phyloP scores from a whole-genome alignment of 2,329 filamentous ascomycete species.

The Fusarium bulbicola region DNA sequence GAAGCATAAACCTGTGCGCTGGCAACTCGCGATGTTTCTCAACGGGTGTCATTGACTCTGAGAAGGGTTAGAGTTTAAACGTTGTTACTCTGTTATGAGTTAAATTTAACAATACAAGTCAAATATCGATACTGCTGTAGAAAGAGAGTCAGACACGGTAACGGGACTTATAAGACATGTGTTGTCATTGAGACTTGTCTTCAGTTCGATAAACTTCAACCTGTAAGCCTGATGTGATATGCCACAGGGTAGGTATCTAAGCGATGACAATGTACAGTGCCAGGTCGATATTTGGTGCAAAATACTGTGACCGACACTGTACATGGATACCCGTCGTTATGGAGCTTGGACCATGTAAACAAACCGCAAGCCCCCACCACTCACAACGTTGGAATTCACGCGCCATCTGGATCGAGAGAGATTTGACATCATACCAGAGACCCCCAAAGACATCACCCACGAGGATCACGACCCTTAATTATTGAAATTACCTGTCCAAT shows the following conservation, averaged over 20 bases:
- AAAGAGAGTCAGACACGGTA: neutral
- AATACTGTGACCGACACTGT: conserved; percentile 8
- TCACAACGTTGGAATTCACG: conserved; percentile 32
- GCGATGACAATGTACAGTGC: neutral
- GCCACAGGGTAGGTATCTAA: conserved; percentile 1
- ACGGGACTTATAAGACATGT: neutral
- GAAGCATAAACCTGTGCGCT: too few species aligned
- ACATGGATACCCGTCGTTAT: conserved; percentile 24
- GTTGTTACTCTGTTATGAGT: neutral
- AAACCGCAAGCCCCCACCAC: conserved; percentile 38
- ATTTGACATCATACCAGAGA: conserved; percentile 45
- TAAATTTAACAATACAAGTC: neutral
- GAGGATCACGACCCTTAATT: conserved; percentile 39
- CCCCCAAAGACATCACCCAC: conserved; percentile 35
- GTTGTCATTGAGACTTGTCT: neutral
- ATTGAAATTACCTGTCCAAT: conserved; percentile 33
- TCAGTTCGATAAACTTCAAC: neutral
- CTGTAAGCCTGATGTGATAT: neutral
- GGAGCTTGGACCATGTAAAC: conserved; percentile 46
- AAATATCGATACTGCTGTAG: too few species aligned
- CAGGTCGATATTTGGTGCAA: fast-evolving
- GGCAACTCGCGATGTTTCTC: too few species aligned
- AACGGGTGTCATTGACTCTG: neutral
- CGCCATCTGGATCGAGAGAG: conserved; percentile 26
- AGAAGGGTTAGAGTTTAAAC: neutral